phyloP scores from a whole-genome alignment of 2,329 filamentous ascomycete genomes.

The Sclerotiophoma versabilis region DNA sequence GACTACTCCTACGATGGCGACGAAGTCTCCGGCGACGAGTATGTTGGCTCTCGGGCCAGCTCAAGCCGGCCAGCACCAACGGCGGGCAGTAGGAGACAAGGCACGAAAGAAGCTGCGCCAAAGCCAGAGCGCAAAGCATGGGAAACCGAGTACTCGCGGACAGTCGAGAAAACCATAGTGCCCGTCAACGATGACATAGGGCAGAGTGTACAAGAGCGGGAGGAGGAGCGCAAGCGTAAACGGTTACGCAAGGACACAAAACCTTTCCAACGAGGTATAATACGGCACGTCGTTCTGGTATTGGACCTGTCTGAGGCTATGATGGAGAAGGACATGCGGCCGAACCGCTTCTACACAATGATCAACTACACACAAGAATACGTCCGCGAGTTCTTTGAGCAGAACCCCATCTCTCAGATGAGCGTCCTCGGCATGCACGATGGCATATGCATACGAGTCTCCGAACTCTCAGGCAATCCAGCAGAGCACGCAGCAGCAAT shows the following conservation, averaged over 20 bases:
- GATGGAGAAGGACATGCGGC: slow-evolving; percentile 92
- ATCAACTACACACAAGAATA: slow-evolving; percentile 86
- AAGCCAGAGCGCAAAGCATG: slow-evolving; percentile 57
- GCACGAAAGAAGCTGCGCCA: slow-evolving; percentile 30
- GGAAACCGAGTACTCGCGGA: slow-evolving; percentile 55
- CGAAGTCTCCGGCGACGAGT: slow-evolving; percentile 68
- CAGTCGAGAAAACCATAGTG: slow-evolving; percentile 66
- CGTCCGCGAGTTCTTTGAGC: slow-evolving; percentile 94
- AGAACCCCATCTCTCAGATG: slow-evolving; percentile 97
- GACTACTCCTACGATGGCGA: slow-evolving; percentile 74
- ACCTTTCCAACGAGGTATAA: slow-evolving; percentile 93
- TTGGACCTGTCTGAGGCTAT: slow-evolving; percentile 93
- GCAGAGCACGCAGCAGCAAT: slow-evolving; percentile 84
- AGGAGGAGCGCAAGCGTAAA: slow-evolving; percentile 84
- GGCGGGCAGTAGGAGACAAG: slow-evolving; percentile 30
- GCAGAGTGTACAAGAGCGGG: slow-evolving; percentile 71
- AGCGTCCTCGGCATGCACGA: slow-evolving; percentile 93
- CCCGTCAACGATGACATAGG: slow-evolving; percentile 72
- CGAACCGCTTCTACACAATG: slow-evolving; percentile 82
- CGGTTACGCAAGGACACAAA: slow-evolving; percentile 89
- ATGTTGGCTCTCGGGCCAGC: slow-evolving; percentile 52
- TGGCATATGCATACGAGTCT: slow-evolving; percentile 83
- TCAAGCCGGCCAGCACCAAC: slow-evolving; percentile 37
- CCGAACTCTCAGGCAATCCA: slow-evolving; percentile 90
- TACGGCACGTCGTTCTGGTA: slow-evolving; percentile 91